These are phyloP conservation scores for Leccinellum luteum DNA, from an alignment of 768 basidiomycete genomes.

Conservation along the genomic window DNA sequence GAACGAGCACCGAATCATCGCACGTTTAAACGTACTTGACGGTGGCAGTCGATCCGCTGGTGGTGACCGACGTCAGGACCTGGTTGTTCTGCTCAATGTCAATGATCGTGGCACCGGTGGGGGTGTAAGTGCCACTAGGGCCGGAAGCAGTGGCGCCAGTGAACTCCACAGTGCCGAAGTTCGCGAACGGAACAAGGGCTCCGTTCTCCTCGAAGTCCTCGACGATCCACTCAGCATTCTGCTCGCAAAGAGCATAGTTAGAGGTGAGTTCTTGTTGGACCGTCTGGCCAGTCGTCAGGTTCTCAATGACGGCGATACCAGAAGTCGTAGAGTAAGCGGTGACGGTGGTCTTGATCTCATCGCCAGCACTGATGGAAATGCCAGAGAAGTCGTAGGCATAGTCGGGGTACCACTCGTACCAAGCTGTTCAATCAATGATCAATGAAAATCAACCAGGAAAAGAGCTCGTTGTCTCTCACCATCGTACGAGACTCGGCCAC, in stretches of 20 bases:
- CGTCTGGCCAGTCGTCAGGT: constrained; percentile 17
- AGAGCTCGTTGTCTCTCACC: background rate
- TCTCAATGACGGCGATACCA: constrained; percentile 18
- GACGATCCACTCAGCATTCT: constrained; percentile 25
- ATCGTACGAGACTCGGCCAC: constrained; percentile 1
- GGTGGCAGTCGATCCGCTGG: background rate
- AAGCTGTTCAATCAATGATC: constrained; percentile 10
- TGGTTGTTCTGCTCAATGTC: constrained; percentile 11
- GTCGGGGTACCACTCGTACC: constrained; percentile 25
- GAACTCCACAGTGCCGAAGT: constrained; percentile 25
- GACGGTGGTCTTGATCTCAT: constrained; percentile 16
- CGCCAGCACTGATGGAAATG: constrained; percentile 15
- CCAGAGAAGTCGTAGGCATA: constrained; percentile 8
- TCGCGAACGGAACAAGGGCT: constrained; percentile 3
- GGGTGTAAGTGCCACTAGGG: constrained; percentile 8
- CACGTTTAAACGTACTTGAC: constrained; percentile 9
- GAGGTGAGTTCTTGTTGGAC: constrained; percentile 8
- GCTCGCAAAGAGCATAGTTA: constrained; percentile 12
- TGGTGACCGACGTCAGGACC: constrained; percentile 14
- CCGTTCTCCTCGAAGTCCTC: constrained; percentile 18
- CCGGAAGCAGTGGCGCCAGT: constrained; percentile 7
- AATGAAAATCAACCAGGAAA: background rate
- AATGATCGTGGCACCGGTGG: constrained; percentile 10
- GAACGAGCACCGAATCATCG: background rate
- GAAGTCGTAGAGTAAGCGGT: constrained; percentile 19